Conservation (phyloP, 2,329 filamentous ascomycete genomes). For the Colletotrichum lentis region DNA sequence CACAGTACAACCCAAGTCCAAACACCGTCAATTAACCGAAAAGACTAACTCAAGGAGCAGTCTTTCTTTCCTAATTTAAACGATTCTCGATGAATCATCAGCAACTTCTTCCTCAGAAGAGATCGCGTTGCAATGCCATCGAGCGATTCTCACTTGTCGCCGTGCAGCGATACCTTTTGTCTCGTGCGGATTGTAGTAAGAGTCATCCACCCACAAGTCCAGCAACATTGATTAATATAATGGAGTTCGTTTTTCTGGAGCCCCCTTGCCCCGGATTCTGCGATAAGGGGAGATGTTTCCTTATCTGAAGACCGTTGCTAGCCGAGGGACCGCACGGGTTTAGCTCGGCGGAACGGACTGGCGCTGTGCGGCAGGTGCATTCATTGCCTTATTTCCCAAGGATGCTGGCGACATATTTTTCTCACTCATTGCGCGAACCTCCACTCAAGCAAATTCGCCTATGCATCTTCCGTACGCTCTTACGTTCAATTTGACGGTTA, state of each 20-base stretch:
- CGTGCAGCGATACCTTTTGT: neutral
- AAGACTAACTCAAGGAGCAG: too few species aligned
- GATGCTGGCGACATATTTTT: neutral
- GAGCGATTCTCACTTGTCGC: neutral
- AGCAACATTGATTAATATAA: neutral
- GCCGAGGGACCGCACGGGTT: slow-evolving; percentile 26
- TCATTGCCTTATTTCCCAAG: neutral
- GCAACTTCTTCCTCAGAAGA: neutral
- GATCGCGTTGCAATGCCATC: neutral
- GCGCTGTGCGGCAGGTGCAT: neutral
- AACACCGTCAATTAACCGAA: neutral
- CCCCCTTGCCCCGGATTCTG: neutral
- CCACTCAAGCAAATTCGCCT: neutral
- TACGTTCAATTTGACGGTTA: neutral
- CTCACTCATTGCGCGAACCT: too few species aligned
- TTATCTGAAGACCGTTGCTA: slow-evolving; percentile 33
- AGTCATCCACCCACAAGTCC: neutral
- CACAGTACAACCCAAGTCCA: neutral
- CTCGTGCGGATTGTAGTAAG: neutral
- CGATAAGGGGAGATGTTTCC: slow-evolving; percentile 18
- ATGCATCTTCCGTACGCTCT: neutral
- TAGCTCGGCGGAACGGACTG: slow-evolving; percentile 4
- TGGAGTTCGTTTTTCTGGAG: too few species aligned
- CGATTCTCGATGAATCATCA: neutral
- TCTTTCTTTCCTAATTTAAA: neutral